Evolutionary conservation across 2,329 filamentous ascomycete species (phyloP).

Genomic region (Sporothrix humicola): DNA sequence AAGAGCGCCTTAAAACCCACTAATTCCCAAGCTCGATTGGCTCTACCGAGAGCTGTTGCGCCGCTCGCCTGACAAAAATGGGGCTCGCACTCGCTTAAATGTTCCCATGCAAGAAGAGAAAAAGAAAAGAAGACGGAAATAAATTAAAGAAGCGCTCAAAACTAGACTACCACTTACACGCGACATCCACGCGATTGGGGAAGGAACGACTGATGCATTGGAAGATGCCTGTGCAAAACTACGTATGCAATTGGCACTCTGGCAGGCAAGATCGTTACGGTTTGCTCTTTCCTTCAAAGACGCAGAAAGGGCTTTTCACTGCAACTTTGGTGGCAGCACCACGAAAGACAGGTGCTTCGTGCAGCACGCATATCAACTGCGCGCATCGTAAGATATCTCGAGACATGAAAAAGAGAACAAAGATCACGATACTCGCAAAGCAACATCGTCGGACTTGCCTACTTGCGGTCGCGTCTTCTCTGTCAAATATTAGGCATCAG

Average conservation of each 20-base stretch:
- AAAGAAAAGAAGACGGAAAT: background rate
- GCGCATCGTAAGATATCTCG: background rate
- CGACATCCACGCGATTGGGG: slow-evolving; percentile 1
- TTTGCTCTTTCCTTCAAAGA: background rate
- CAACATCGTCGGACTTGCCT: background rate
- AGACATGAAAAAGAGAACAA: background rate
- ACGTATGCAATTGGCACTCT: background rate
- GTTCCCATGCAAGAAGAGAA: background rate
- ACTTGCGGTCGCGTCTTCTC: background rate
- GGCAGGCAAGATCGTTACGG: background rate
- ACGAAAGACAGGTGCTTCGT: background rate
- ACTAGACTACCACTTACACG: slow-evolving; percentile 14
- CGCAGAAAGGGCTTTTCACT: background rate
- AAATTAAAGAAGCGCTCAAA: background rate
- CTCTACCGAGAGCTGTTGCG: background rate
- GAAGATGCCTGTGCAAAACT: background rate
- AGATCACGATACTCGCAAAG: background rate
- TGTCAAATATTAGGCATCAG: background rate
- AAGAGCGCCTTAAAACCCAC: background rate
- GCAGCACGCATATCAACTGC: background rate
- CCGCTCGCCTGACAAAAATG: background rate
- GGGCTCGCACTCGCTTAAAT: slow-evolving; percentile 24
- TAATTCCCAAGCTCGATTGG: background rate
- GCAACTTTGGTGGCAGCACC: background rate
- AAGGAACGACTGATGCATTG: slow-evolving; percentile 10